Base-by-base conservation (phyloP, 1,284 basidiomycete genomes). In the Vanrija pseudolonga region DNA sequence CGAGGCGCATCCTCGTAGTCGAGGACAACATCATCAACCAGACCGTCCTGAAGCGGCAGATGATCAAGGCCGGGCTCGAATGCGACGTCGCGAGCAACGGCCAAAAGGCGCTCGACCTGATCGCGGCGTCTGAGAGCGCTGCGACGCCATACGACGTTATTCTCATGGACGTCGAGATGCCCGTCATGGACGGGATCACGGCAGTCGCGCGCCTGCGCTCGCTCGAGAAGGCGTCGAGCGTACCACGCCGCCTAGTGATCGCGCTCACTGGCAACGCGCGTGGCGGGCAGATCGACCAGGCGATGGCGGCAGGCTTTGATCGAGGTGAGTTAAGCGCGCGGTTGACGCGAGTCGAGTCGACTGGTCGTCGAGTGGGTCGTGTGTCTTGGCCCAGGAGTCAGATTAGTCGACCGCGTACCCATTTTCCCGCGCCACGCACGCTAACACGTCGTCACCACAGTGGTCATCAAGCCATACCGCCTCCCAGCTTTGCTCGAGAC, bases 21-120 rank as follows among this genome's bases (percentile, higher is more conserved):
- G 64, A 64, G 47, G 76, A 78, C 56, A 77, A 77, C 49, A 52
- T 69, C n/a, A 74, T 78, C 63, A 75, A 74, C 45, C 73, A 72
- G 51, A 72, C 68, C 15, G 67, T 77, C 7, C 60, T 77, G 5
- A 59, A 61, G 43, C 66, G 73, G 0, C 74, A 76, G 49, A 60
- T 78, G n/a, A 55, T 57, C 18, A 69, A 67, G 47, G 64, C 66
- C 1, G 68, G 68, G 3, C 57, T 68, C 26, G 59, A 53, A 14
- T 67, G 65, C 20, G 61, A 64, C 36, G 59, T 70, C 19, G 74
- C 74, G 1, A 64, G 66, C 43, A 64, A 76, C 56, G 76, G 75
- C 2, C 61, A 65, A 8, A 69, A 76, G 51, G 75, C 68, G 3
- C 59, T 77, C 18, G 60, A 70, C 14, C 42, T 47, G 12, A 47